Evolutionary conservation across 495 filamentous ascomycete species (phyloP).

Genomic region (Xylaria sp.): DNA sequence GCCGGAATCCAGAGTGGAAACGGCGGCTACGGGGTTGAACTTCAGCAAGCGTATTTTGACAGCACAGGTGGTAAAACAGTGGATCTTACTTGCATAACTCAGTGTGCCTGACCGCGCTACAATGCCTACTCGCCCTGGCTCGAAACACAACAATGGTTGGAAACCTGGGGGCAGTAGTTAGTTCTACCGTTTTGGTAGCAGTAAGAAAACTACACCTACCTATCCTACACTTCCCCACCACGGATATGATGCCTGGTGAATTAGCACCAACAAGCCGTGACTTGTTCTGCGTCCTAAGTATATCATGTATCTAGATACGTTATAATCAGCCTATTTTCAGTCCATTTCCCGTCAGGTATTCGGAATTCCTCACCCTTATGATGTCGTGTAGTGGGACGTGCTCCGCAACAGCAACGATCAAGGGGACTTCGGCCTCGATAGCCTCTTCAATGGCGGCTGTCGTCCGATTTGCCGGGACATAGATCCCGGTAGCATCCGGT

Average conservation of each 20-base stretch:
- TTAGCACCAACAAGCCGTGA: slow-evolving; percentile 86
- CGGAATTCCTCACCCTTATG: slow-evolving; percentile 63
- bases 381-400: slow-evolving; percentile 91
- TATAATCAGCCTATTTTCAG: slow-evolving; percentile 26
- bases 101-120: slow-evolving; percentile 88
- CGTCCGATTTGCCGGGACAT: slow-evolving; percentile 81
- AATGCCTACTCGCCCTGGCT: slow-evolving; percentile 78
- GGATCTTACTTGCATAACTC: slow-evolving; percentile 69
- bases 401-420: slow-evolving; percentile 89
- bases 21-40: slow-evolving; percentile 61
- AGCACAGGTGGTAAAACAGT: not conserved
- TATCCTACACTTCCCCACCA: slow-evolving; percentile 80
- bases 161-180: slow-evolving; percentile 59
- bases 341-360: not conserved
- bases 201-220: slow-evolving; percentile 41
- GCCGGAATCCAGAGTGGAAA: slow-evolving; percentile 79
- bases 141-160: slow-evolving; percentile 80
- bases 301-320: slow-evolving; percentile 65
- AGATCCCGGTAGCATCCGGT: slow-evolving; percentile 86
- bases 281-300: slow-evolving; percentile 80
- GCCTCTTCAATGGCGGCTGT: slow-evolving; percentile 84
- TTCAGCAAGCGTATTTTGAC: not conserved
- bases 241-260: slow-evolving; percentile 86
- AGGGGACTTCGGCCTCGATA: slow-evolving; percentile 84
- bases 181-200: not conserved